Percentiles rank a stretch among this genome's conserved stretches.
phyloP scores from a whole-genome alignment of 192 early-diverging fungal genomes.

The Lunasporangiospora selenospora region DNA sequence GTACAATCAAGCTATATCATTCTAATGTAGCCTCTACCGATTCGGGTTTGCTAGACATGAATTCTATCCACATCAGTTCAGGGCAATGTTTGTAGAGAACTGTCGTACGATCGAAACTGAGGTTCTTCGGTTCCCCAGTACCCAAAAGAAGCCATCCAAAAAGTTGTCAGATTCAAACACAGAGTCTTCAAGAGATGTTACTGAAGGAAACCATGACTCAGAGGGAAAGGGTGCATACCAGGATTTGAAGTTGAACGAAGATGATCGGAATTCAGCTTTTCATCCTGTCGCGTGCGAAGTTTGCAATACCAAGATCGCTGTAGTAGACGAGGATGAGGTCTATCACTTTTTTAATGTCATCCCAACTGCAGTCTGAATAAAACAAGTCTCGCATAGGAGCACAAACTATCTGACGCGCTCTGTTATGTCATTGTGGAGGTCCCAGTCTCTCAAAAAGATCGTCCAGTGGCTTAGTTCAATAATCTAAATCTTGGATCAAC shows the following conservation, averaged over 20 bases:
- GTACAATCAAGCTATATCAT: constrained; percentile 1
- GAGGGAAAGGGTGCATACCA: not conserved
- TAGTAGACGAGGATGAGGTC: constrained; percentile 70
- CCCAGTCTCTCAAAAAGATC: no score
- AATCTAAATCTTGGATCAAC: no score
- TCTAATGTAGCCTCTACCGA: not conserved
- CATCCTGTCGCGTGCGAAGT: constrained; percentile 63
- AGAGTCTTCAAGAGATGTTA: not conserved
- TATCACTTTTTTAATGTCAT: constrained; percentile 78
- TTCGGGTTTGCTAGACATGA: constrained; percentile 53
- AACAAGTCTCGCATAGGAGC: not conserved
- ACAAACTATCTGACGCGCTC: constrained; percentile 6
- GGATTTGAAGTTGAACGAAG: constrained; percentile 16
- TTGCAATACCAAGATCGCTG: constrained; percentile 67
- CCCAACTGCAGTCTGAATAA: constrained; percentile 38
- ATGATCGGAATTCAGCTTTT: constrained; percentile 46
- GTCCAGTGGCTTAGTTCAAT: no score
- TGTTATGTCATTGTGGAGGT: not conserved
- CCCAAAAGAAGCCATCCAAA: constrained; percentile 19
- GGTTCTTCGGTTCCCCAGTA: constrained; percentile 39
- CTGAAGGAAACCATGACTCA: not conserved
- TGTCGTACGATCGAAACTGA: constrained; percentile 57
- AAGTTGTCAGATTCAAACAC: not conserved
- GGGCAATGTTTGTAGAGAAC: constrained; percentile 74
- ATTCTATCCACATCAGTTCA: constrained; percentile 62